Conservation (phyloP, 2,329 filamentous ascomycete species). For the Peltaster fructicola region DNA sequence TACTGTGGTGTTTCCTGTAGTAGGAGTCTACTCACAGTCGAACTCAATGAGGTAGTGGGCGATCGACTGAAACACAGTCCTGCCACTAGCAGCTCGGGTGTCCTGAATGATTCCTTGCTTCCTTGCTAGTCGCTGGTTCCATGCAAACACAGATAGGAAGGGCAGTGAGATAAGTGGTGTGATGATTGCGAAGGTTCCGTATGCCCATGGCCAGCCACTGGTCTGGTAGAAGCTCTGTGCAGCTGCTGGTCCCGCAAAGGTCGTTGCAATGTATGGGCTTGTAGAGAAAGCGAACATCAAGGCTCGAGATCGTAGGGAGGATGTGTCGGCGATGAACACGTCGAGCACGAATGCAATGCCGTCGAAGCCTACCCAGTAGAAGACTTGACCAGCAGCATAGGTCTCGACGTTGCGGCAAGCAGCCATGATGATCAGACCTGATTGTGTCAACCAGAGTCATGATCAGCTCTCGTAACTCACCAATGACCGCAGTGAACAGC, state of each 20-base stretch:
- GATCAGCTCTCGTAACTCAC: slow-evolving; percentile 11
- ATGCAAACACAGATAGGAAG: slow-evolving; percentile 5
- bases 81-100: slow-evolving; percentile 5
- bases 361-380: slow-evolving; percentile 41
- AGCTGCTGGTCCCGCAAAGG: slow-evolving; percentile 7
- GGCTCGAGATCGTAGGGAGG: slow-evolving; percentile 6
- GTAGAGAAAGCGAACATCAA: slow-evolving; percentile 6
- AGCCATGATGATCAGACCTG: slow-evolving; percentile 47
- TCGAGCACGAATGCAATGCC: slow-evolving; percentile 6
- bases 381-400: slow-evolving; percentile 39
- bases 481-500: slow-evolving; percentile 7
- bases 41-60: slow-evolving; percentile 5
- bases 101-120: slow-evolving; percentile 7
- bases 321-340: slow-evolving; percentile 9
- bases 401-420: slow-evolving; percentile 40
- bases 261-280: slow-evolving; percentile 8
- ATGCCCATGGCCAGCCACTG: slow-evolving; percentile 7
- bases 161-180: slow-evolving; percentile 7
- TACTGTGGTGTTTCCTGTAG: not conserved
- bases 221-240: slow-evolving; percentile 17
- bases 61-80: slow-evolving; percentile 3
- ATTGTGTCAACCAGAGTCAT: slow-evolving; percentile 34
- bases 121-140: slow-evolving; percentile 7
- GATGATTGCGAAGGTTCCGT: slow-evolving; percentile 8
- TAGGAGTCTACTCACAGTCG: slow-evolving; percentile 7